phyloP scores from a whole-genome alignment of 345 rosid species.

The Gossypium thurberi region DNA sequence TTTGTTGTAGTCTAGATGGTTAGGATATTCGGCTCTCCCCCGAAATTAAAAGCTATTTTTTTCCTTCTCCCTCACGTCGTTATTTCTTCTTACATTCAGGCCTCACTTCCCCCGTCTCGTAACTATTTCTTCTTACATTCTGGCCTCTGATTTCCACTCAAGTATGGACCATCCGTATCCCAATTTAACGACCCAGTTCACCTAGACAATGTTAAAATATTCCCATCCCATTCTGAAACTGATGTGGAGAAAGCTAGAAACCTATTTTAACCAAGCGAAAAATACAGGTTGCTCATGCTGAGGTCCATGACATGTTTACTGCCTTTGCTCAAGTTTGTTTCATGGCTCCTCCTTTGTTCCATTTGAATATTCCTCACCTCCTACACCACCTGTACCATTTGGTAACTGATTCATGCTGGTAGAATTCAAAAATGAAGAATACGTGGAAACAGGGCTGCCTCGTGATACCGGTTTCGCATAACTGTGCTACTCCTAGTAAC shows the following conservation, averaged over 20 bases:
- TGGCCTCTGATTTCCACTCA: not conserved
- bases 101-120: too few relatives aligned
- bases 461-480: conserved; percentile 54
- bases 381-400: conserved; percentile 48
- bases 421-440: conserved; percentile 47
- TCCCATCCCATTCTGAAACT: not conserved
- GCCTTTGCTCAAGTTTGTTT: conserved; percentile 15
- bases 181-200: not conserved
- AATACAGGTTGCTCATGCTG: not conserved
- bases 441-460: conserved; percentile 50
- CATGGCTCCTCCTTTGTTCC: conserved; percentile 41
- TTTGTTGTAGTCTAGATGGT: too few relatives aligned
- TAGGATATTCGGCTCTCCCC: too few relatives aligned
- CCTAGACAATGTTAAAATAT: not conserved
- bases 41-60: too few relatives aligned
- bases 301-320: not conserved
- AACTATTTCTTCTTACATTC: not conserved
- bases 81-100: not conserved
- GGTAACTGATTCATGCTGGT: conserved; percentile 41
- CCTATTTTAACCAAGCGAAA: not conserved
- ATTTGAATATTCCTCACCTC: conserved; percentile 53
- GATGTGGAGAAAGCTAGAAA: not conserved
- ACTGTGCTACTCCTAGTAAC: conserved; percentile 68
- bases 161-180: not conserved
- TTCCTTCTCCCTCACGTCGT: too few relatives aligned